Conservation (phyloP, 2,329 filamentous ascomycete genomes). For the Phaeomoniella chlamydospora region DNA sequence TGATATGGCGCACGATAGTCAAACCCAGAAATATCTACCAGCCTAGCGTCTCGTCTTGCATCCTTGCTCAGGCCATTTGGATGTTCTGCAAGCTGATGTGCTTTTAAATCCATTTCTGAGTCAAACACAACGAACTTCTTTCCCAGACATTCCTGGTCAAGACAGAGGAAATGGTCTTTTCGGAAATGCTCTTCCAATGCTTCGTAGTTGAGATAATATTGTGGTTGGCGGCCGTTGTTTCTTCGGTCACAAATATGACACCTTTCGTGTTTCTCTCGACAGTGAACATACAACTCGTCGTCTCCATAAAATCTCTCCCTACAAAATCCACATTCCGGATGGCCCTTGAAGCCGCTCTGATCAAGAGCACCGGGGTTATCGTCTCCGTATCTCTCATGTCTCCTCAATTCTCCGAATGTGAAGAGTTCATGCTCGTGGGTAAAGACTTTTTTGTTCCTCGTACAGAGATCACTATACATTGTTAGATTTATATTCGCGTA, state of each 20-base stretch:
- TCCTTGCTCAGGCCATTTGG: conserved; percentile 69
- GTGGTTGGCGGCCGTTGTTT: conserved; percentile 50
- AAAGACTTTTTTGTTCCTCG: conserved; percentile 93
- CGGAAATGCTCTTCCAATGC: conserved; percentile 75
- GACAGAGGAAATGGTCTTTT: conserved; percentile 73
- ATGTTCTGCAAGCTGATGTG: conserved; percentile 76
- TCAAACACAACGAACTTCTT: conserved; percentile 98
- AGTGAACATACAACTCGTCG: conserved; percentile 88
- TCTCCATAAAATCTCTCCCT: conserved; percentile 85
- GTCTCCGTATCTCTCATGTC: conserved; percentile 82
- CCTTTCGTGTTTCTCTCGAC: conserved; percentile 82
- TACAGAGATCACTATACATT: conserved; percentile 61
- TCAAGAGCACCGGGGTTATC: conserved; percentile 78
- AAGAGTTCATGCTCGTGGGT: conserved; percentile 96
- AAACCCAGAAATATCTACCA: conserved; percentile 79
- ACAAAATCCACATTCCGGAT: conserved; percentile 90
- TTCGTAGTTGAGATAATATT: conserved; percentile 85
- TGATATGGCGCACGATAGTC: conserved; percentile 62
- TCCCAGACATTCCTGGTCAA: conserved; percentile 75
- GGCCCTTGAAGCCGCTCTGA: conserved; percentile 91
- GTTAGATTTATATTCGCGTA: conserved; percentile 24
- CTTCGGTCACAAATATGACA: conserved; percentile 84
- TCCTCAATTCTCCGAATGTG: conserved; percentile 61
- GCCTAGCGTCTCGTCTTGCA: conserved; percentile 63
- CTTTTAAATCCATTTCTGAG: conserved; percentile 87